These are phyloP conservation scores for Panus rudis DNA, from an alignment of 768 basidiomycete species.

Conservation along the genomic window DNA sequence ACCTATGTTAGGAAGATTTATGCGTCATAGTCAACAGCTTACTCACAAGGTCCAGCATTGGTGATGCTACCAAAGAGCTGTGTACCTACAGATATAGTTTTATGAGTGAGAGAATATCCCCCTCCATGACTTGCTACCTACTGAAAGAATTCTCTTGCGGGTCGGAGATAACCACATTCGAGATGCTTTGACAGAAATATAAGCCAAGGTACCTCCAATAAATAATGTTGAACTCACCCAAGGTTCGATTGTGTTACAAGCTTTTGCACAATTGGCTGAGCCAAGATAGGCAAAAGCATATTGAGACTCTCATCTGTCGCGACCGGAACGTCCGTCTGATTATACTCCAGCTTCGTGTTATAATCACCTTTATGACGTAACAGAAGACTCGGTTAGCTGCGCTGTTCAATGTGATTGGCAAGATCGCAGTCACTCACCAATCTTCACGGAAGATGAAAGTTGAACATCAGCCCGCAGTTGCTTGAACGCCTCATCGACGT, in stretches of 20 bases:
- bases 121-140: slow-evolving; percentile 24
- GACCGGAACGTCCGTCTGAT: slow-evolving; percentile 48
- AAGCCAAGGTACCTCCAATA: too few relatives aligned
- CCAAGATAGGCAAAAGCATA: slow-evolving; percentile 61
- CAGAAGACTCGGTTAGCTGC: background rate
- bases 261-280: slow-evolving; percentile 68
- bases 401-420: background rate
- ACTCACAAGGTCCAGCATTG: slow-evolving; percentile 67
- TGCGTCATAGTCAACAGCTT: too few relatives aligned
- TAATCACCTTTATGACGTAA: slow-evolving; percentile 53
- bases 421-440: slow-evolving; percentile 43
- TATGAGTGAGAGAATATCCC: background rate
- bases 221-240: slow-evolving; percentile 34
- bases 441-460: slow-evolving; percentile 45
- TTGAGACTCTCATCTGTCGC: slow-evolving; percentile 55
- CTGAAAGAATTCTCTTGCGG: slow-evolving; percentile 53
- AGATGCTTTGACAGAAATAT: slow-evolving; percentile 33
- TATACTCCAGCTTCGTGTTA: slow-evolving; percentile 52
- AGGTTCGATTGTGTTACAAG: slow-evolving; percentile 53
- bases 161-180: slow-evolving; percentile 54
- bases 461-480: slow-evolving; percentile 55
- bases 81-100: slow-evolving; percentile 28
- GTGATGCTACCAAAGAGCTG: slow-evolving; percentile 55
- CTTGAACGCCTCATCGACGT: slow-evolving; percentile 61
- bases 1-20: background rate